Base-by-base conservation (phyloP, 495 filamentous ascomycete genomes). In the Aspergillus panamensis region DNA sequence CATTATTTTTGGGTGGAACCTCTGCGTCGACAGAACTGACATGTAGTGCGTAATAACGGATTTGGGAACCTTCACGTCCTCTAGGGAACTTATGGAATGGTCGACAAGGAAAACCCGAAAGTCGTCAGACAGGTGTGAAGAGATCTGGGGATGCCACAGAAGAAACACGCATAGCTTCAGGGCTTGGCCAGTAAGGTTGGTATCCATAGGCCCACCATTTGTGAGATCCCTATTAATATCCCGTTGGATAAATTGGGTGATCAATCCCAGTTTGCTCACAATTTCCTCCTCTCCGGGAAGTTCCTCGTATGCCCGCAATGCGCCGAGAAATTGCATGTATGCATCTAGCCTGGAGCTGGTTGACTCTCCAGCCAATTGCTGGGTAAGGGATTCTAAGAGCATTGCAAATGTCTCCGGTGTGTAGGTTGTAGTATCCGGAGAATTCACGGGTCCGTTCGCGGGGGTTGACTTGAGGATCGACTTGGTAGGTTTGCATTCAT, bases 41-140 rank as follows among this genome's bases (percentile, higher is more conserved):
- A 96, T 83, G 59, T 95, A 82, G 63, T 88, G 85, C 33, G 84
- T 87, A 30, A 87, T 72, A 2, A 95, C 75, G 7, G 89, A 84
- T 61, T 98, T 98, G 0, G 92, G 84, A 14, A 80, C 76, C 42
- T 81, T 79, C 3, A 70, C 62, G 62, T 88, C 79, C 53, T 85
- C 76, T 50, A 96, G 80, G 29, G 80, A 81, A 33, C 77, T 77
- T 53, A 94, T 88, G 20, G 86, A 85, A 52, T 90, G 82, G 25
- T 97, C 91, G 48, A 96, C 72, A 30, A 96, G 77, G 66, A 90
- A 96, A 14, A 80, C 70, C 48, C 84, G 84, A 64, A 95, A 94
- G 3, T 92, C 90, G 42, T 88, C 83, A 4, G 87, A 78, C 20
- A 97, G 69, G 8, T 78, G 77, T 10, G 80, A 75, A 4, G 84